A percentile compares a stretch with the other conserved stretches of the same genome.
phyloP scores from a whole-genome alignment of 2,329 filamentous ascomycete species.

The Pestalotiopsis sp. region DNA sequence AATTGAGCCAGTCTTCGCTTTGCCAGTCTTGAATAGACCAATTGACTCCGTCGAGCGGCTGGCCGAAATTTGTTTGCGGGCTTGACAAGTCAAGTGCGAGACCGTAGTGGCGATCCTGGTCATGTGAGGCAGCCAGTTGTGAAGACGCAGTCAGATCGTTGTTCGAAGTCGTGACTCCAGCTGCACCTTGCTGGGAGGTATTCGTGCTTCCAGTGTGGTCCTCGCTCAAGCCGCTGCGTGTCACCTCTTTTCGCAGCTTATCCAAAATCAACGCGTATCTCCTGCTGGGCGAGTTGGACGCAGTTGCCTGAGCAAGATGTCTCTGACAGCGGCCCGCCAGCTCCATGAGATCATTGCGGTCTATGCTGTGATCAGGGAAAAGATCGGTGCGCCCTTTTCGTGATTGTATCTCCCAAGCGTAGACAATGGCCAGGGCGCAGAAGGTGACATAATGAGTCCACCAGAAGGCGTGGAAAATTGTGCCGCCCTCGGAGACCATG shows the following conservation, averaged over 20 bases:
- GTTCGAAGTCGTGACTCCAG: background rate
- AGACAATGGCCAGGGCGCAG: slow-evolving; percentile 50
- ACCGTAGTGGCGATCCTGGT: background rate
- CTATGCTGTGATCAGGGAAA: background rate
- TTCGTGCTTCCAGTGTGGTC: background rate
- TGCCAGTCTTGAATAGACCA: slow-evolving; percentile 11
- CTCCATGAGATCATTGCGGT: slow-evolving; percentile 33
- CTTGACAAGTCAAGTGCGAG: background rate
- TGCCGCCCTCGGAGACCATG: slow-evolving; percentile 38
- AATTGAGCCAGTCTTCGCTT: slow-evolving; percentile 4
- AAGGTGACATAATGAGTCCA: slow-evolving; percentile 31
- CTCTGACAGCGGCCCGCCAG: slow-evolving; percentile 49
- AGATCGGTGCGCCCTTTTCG: slow-evolving; percentile 14
- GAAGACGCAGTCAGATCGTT: background rate
- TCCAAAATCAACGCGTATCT: slow-evolving; percentile 56
- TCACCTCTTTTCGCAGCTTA: slow-evolving; percentile 41
- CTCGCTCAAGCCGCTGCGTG: background rate
- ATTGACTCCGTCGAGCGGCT: slow-evolving; percentile 1
- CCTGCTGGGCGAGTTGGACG: slow-evolving; percentile 44
- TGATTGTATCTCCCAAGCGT: slow-evolving; percentile 49
- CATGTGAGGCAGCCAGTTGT: background rate
- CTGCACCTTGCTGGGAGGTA: background rate
- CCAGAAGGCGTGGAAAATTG: slow-evolving; percentile 46
- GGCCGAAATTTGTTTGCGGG: background rate
- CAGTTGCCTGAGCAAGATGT: slow-evolving; percentile 42